A percentile compares a stretch with the other conserved stretches of the same genome.
Evolutionary conservation across 768 basidiomycete species (phyloP).

Genomic region (Lactarius hatsudake): DNA sequence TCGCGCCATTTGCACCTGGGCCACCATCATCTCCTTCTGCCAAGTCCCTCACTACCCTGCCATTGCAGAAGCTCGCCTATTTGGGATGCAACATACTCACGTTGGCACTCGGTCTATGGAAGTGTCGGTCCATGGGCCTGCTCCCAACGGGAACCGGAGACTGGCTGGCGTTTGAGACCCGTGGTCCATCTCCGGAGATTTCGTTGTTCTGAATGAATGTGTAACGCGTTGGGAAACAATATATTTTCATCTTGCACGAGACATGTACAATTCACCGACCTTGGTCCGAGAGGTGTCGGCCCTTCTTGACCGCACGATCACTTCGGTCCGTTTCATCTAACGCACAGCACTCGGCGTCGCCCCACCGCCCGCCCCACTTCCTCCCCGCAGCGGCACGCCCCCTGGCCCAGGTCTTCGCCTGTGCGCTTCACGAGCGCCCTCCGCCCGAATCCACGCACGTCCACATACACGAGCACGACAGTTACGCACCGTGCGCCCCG

Average conservation of each 20-base stretch:
- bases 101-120: conserved; percentile 84
- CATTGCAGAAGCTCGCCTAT: conserved; percentile 68
- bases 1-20: conserved; percentile 70
- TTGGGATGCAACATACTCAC: conserved; percentile 73
- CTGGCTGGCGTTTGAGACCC: conserved; percentile 91
- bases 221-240: background rate
- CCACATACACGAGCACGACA: conserved; percentile 27
- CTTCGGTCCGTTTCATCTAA: no score
- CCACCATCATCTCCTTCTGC: conserved; percentile 44
- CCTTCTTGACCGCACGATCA: background rate
- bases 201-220: conserved; percentile 18
- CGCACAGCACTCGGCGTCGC: background rate
- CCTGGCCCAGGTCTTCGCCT: conserved; percentile 20
- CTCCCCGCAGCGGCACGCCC: background rate
- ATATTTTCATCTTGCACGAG: background rate
- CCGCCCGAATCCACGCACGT: conserved; percentile 21
- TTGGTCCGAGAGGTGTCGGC: background rate
- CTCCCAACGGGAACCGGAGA: conserved; percentile 89
- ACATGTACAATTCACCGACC: background rate
- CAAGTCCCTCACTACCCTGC: conserved; percentile 48
- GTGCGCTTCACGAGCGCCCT: conserved; percentile 20
- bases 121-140: conserved; percentile 90
- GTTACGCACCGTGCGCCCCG: conserved; percentile 22
- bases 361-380: background rate
- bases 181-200: conserved; percentile 55